These are phyloP conservation scores for Gossypium laxum DNA, from an alignment of 441 rosid genomes.

Conservation along the genomic window DNA sequence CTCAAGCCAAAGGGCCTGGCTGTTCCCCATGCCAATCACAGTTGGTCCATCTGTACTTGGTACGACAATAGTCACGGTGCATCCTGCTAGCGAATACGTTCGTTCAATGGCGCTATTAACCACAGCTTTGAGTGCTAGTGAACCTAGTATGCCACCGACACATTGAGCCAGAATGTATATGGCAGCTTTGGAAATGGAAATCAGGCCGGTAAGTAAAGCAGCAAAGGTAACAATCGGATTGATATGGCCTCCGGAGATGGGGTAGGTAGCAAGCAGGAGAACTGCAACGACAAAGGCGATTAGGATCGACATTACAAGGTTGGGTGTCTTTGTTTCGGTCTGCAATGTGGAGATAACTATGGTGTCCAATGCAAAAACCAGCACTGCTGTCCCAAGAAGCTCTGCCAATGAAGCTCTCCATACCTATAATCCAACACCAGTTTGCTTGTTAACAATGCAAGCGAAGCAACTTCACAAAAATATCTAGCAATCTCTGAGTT, in stretches of 20 bases:
- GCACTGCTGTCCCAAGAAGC: conserved; percentile 33
- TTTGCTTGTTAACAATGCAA: not conserved
- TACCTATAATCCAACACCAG: conserved; percentile 20
- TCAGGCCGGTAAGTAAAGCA: conserved; percentile 29
- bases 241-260: conserved; percentile 45
- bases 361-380: conserved; percentile 41
- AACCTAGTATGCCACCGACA: conserved; percentile 35
- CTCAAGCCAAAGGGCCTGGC: conserved; percentile 38
- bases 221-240: conserved; percentile 34
- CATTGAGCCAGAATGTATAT: conserved; percentile 40
- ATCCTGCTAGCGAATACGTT: conserved; percentile 39
- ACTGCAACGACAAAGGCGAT: conserved; percentile 29
- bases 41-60: conserved; percentile 36
- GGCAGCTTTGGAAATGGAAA: conserved; percentile 29
- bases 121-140: conserved; percentile 35
- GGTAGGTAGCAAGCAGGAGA: conserved; percentile 36
- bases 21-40: conserved; percentile 21
- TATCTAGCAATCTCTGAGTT: not conserved
- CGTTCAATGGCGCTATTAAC: conserved; percentile 22
- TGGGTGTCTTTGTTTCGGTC: conserved; percentile 27
- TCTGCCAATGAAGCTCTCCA: conserved; percentile 52
- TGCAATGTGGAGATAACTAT: conserved; percentile 41
- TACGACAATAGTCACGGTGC: conserved; percentile 31
- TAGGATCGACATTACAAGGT: conserved; percentile 33
- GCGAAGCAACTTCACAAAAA: not conserved